A percentile compares a stretch with the other conserved stretches of the same genome.
phyloP scores from a whole-genome alignment of 441 rosid species.

The Kokia cookei region DNA sequence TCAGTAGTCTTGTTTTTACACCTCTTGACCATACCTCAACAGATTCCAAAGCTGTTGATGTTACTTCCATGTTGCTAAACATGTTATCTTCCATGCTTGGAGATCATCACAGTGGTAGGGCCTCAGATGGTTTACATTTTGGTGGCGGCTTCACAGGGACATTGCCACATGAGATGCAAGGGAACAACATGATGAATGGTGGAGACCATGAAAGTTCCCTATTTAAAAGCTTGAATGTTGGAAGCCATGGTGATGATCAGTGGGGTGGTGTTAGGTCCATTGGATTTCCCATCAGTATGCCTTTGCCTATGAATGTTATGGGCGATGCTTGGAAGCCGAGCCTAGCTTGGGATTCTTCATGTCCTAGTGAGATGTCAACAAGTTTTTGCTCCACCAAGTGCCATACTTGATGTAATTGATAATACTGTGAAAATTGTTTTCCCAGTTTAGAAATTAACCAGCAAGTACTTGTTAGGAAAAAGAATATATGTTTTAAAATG shows the following conservation, averaged over 20 bases:
- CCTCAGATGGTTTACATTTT: constrained; percentile 16
- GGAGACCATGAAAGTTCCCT: constrained; percentile 9
- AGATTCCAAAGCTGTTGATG: constrained; percentile 25
- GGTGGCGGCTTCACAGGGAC: constrained; percentile 10
- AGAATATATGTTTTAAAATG: neutral
- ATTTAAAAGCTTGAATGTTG: constrained; percentile 10
- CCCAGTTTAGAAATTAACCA: neutral
- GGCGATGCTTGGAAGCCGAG: constrained; percentile 43
- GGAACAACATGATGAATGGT: neutral
- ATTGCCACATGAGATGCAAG: constrained; percentile 22
- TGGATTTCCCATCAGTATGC: constrained; percentile 28
- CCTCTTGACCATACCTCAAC: constrained; percentile 30
- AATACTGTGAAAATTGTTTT: neutral
- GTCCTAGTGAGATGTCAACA: constrained; percentile 30
- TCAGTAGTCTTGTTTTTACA: constrained; percentile 31
- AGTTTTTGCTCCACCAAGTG: constrained; percentile 32
- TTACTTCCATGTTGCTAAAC: constrained; percentile 35
- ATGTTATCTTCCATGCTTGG: constrained; percentile 43
- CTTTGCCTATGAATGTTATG: constrained; percentile 11
- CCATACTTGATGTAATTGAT: constrained; percentile 16
- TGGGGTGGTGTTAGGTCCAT: constrained; percentile 26
- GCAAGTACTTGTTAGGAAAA: neutral
- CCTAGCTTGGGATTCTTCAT: constrained; percentile 38
- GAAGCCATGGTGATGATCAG: constrained; percentile 12
- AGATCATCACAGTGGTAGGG: constrained; percentile 10